Percentiles rank a stretch among this genome's conserved stretches.
These are phyloP conservation scores for Zizania palustris DNA, from an alignment of 202 grass and related monocot genomes.

Conservation along the genomic window DNA sequence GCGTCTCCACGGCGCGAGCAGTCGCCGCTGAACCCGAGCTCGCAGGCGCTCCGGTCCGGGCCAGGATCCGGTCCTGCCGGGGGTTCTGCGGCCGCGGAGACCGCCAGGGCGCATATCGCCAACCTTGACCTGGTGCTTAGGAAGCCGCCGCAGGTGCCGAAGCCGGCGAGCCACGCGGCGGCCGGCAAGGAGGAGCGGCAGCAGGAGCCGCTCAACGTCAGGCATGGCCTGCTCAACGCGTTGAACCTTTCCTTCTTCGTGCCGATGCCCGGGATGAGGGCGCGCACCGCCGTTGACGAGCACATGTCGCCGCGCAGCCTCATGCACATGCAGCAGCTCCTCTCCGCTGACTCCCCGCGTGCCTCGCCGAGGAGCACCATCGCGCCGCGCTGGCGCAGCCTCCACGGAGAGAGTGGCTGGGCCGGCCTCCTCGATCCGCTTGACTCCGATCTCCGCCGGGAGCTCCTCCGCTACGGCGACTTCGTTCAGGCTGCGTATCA, in stretches of 20 bases:
- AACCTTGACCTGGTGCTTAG: slow-evolving; percentile 83
- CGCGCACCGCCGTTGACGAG: slow-evolving; percentile 50
- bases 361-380: slow-evolving; percentile 68
- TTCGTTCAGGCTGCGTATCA: slow-evolving; percentile 73
- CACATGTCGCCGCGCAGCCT: slow-evolving; percentile 83
- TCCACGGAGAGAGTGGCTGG: slow-evolving; percentile 71
- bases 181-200: not conserved
- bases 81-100: not conserved
- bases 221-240: slow-evolving; percentile 54
- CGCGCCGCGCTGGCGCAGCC: slow-evolving; percentile 58
- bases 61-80: not conserved
- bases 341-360: slow-evolving; percentile 56
- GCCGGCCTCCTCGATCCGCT: slow-evolving; percentile 75
- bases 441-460: slow-evolving; percentile 81
- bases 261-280: slow-evolving; percentile 46
- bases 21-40: slow-evolving; percentile 62
- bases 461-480: slow-evolving; percentile 85
- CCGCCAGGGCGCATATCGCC: slow-evolving; percentile 47
- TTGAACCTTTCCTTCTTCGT: slow-evolving; percentile 65
- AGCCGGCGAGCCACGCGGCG: not conserved
- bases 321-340: slow-evolving; percentile 71
- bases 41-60: slow-evolving; percentile 38
- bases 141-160: slow-evolving; percentile 45
- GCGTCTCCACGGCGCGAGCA: slow-evolving; percentile 32
- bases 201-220: slow-evolving; percentile 40